Conservation (phyloP, 2,329 filamentous ascomycete genomes). For the Chrysoporthe austroafricana region DNA sequence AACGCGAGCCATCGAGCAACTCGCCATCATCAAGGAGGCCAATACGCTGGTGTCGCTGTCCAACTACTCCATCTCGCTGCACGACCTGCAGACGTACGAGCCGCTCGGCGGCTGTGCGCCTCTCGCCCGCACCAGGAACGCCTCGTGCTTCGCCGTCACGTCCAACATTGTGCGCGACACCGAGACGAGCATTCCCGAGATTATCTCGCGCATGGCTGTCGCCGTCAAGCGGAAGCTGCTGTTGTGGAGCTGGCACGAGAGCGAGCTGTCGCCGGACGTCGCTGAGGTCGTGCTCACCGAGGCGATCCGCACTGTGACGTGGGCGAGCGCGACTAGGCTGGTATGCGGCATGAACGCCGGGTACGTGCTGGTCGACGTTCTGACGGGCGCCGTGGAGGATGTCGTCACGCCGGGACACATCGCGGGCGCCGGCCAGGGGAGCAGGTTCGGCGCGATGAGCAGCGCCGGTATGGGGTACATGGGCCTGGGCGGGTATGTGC, state of each 20-base stretch:
- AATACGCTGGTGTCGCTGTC: constrained; percentile 89
- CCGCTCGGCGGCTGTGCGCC: constrained; percentile 60
- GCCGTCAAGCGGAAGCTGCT: constrained; percentile 89
- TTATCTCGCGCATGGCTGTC: constrained; percentile 89
- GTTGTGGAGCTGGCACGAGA: constrained; percentile 95
- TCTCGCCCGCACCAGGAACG: constrained; percentile 82
- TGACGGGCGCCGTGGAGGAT: constrained; percentile 73
- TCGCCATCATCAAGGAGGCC: constrained; percentile 94
- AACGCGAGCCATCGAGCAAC: constrained; percentile 84
- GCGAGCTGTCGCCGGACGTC: constrained; percentile 74
- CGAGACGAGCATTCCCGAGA: constrained; percentile 84
- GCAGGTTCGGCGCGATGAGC: constrained; percentile 80
- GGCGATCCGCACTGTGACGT: constrained; percentile 85
- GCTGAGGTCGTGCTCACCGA: constrained; percentile 80
- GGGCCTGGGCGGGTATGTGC: constrained; percentile 88
- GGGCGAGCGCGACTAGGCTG: constrained; percentile 84
- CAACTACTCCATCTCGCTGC: constrained; percentile 84
- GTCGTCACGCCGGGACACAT: constrained; percentile 77
- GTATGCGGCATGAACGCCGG: constrained; percentile 90
- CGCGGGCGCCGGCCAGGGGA: constrained; percentile 67
- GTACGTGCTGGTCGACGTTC: constrained; percentile 86
- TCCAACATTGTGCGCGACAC: constrained; percentile 94
- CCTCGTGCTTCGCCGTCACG: constrained; percentile 87
- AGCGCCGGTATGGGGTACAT: constrained; percentile 95
- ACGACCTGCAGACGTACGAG: constrained; percentile 85